A percentile compares a stretch with the other conserved stretches of the same genome.
Conservation (phyloP, 2,329 filamentous ascomycete genomes). For the Huntiella savannae region DNA sequence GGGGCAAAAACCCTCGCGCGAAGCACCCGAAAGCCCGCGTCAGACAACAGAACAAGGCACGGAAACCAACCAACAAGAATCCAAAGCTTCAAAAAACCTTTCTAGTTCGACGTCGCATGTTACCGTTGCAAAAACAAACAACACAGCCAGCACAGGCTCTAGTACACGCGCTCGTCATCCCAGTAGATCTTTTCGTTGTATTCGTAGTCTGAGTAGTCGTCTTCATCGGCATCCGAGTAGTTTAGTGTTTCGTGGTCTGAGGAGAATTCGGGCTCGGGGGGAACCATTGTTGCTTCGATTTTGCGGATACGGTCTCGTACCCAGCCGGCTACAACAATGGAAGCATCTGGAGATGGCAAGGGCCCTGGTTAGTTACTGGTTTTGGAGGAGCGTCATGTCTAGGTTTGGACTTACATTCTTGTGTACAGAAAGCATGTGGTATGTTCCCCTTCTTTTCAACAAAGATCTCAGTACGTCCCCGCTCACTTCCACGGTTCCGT, state of each 20-base stretch:
- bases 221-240: constrained; percentile 7
- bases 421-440: constrained; percentile 40
- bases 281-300: constrained; percentile 11
- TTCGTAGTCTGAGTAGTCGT: background rate
- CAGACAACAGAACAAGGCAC: background rate
- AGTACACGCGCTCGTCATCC: constrained; percentile 11
- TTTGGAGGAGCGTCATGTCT: constrained; percentile 2
- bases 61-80: background rate
- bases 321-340: constrained; percentile 10
- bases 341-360: constrained; percentile 5
- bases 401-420: constrained; percentile 18
- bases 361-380: no score
- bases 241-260: constrained; percentile 7
- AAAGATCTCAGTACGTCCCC: constrained; percentile 26
- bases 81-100: no score
- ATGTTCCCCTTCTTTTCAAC: constrained; percentile 34
- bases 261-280: constrained; percentile 2
- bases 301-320: constrained; percentile 11
- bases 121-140: no score
- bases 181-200: constrained; percentile 11
- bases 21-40: background rate
- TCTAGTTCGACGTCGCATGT: no score
- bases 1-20: background rate
- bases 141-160: background rate
- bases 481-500: constrained; percentile 13